Percentiles rank a stretch among this genome's conserved stretches.
phyloP scores from a whole-genome alignment of 345 rosid genomes.

The Cardamine occulta region DNA sequence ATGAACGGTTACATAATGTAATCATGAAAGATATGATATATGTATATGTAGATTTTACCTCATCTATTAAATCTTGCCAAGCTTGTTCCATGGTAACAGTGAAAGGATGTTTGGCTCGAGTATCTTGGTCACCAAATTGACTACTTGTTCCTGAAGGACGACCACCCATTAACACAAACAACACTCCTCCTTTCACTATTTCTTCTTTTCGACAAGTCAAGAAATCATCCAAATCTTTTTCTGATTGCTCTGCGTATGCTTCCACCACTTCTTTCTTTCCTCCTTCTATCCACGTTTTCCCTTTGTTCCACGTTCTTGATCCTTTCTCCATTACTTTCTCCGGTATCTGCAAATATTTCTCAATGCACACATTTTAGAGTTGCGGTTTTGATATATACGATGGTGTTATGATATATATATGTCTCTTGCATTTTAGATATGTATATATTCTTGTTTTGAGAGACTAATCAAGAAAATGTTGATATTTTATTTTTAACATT shows the following conservation, averaged over 20 bases:
- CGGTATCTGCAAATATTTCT: slow-evolving; percentile 50
- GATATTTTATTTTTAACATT: too few relatives aligned
- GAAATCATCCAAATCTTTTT: slow-evolving; percentile 58
- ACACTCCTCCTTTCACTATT: slow-evolving; percentile 56
- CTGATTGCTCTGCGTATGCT: slow-evolving; percentile 59
- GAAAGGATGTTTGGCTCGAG: slow-evolving; percentile 65
- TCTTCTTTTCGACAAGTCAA: slow-evolving; percentile 61
- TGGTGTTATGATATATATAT: neutral
- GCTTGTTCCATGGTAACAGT: slow-evolving; percentile 64
- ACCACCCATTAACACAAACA: slow-evolving; percentile 64
- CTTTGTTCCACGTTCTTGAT: slow-evolving; percentile 58
- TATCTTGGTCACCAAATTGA: slow-evolving; percentile 56
- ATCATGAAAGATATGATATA: slow-evolving; percentile 19
- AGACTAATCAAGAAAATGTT: too few relatives aligned
- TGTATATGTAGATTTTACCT: slow-evolving; percentile 46
- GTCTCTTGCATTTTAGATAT: too few relatives aligned
- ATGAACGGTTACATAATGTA: slow-evolving; percentile 30
- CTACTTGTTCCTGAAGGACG: slow-evolving; percentile 49
- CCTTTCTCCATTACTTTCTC: slow-evolving; percentile 50
- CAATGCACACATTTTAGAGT: neutral
- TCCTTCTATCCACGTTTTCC: slow-evolving; percentile 67
- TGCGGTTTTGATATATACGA: neutral
- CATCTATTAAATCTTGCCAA: slow-evolving; percentile 63
- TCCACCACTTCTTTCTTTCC: slow-evolving; percentile 54
- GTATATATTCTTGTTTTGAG: too few relatives aligned